Conservation (phyloP, 352 stramenopile species). For the Globisporangium perplexum region DNA sequence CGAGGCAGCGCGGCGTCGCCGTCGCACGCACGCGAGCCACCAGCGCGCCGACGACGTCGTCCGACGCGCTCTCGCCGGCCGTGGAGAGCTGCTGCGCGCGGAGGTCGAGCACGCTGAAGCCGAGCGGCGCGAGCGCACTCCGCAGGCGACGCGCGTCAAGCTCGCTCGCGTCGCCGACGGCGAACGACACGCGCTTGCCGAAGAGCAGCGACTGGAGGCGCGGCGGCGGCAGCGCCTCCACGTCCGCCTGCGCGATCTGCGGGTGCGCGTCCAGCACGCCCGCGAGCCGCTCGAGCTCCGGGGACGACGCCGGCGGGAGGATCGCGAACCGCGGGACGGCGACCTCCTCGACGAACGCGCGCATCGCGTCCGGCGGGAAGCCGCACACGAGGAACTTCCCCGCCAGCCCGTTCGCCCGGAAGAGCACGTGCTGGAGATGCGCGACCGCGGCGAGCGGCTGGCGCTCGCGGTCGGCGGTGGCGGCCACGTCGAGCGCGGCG, state of each 20-base stretch:
- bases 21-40: conserved; percentile 16
- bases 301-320: conserved; percentile 11
- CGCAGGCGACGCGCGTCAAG: conserved; percentile 17
- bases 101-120: conserved; percentile 23
- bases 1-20: conserved; percentile 23
- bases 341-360: conserved; percentile 15
- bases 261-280: conserved; percentile 17
- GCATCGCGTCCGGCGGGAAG: conserved; percentile 19
- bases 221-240: conserved; percentile 1
- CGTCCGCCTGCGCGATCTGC: conserved; percentile 24
- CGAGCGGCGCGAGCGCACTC: conserved; percentile 10
- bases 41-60: neutral
- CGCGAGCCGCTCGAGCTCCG: conserved; percentile 11
- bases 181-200: conserved; percentile 23
- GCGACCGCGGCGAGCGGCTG: conserved; percentile 1
- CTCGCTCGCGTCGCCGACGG: conserved; percentile 19
- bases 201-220: conserved; percentile 22
- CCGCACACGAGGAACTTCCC: conserved; percentile 26
- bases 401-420: conserved; percentile 15
- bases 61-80: neutral
- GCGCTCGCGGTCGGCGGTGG: neutral
- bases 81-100: neutral
- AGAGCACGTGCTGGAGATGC: conserved; percentile 17
- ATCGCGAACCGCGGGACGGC: conserved; percentile 19
- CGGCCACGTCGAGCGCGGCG: conserved; percentile 19